Conservation (phyloP, 2,329 filamentous ascomycete genomes). For the Aspergillus brasiliensis region DNA sequence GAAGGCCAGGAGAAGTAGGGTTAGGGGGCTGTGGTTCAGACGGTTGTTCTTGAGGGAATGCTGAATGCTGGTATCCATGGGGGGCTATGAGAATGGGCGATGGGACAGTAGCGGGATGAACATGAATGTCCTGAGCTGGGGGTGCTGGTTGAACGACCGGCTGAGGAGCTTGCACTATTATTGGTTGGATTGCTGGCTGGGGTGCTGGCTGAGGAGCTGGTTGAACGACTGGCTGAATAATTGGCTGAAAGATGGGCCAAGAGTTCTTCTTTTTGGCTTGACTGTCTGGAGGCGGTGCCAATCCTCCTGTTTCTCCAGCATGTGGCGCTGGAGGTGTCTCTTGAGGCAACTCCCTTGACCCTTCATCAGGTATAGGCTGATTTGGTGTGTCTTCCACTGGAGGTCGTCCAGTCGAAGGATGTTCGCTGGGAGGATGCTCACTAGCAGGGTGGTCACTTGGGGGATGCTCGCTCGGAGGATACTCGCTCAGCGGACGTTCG, state of each 20-base stretch:
- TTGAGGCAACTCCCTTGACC: neutral
- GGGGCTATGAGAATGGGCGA: conserved; percentile 60
- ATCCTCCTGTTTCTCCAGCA: neutral
- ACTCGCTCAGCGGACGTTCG: neutral
- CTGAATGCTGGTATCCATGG: conserved; percentile 51
- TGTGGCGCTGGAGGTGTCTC: neutral
- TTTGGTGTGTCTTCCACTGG: neutral
- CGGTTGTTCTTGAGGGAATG: conserved; percentile 58
- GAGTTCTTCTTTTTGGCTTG: conserved; percentile 6
- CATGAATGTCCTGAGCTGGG: conserved; percentile 16
- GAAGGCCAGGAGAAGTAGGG: conserved; percentile 64
- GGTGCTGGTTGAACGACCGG: conserved; percentile 11
- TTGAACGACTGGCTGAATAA: conserved; percentile 2
- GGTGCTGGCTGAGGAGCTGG: conserved; percentile 7
- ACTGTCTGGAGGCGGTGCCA: conserved; percentile 1
- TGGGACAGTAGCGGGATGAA: conserved; percentile 35
- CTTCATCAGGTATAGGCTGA: neutral
- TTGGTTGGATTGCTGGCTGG: conserved; percentile 6
- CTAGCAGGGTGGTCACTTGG: neutral
- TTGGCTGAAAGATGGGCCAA: conserved; percentile 17
- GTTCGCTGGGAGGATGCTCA: neutral
- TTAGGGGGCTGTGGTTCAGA: conserved; percentile 57
- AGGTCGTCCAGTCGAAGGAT: neutral
- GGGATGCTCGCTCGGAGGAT: neutral
- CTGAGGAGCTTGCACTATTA: neutral